Percentiles rank a stretch among this genome's conserved stretches.
Evolutionary conservation across 768 basidiomycete genomes (phyloP).

Genomic region (Leccinum incarnatum): DNA sequence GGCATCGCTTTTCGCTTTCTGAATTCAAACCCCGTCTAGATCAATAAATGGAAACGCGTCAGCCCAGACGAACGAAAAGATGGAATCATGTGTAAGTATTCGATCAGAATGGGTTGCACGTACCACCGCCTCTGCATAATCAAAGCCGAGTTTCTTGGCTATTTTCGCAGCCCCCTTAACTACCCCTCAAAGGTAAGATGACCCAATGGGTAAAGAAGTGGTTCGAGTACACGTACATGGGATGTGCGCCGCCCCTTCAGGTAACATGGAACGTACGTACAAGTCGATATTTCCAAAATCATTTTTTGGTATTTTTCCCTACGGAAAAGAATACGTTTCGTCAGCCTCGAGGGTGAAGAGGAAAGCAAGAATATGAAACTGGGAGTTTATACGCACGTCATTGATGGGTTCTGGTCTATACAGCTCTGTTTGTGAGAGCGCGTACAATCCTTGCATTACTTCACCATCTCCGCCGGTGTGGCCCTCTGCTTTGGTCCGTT

Average conservation of each 20-base stretch:
- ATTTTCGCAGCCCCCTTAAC: conserved; percentile 88
- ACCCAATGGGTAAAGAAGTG: conserved; percentile 13
- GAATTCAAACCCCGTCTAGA: conserved; percentile 94
- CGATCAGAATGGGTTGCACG: conserved; percentile 33
- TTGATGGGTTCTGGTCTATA: conserved; percentile 78
- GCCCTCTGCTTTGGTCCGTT: conserved; percentile 37
- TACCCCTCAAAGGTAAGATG: conserved; percentile 28
- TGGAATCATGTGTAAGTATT: conserved; percentile 4
- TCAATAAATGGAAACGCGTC: conserved; percentile 5
- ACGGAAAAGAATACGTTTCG: conserved; percentile 6
- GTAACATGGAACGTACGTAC: conserved; percentile 94
- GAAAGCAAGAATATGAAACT: conserved; percentile 2
- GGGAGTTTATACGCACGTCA: conserved; percentile 72
- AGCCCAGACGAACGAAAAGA: background rate
- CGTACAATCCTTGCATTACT: conserved; percentile 85
- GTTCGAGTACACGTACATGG: conserved; percentile 63
- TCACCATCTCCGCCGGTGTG: conserved; percentile 45
- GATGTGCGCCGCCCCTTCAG: conserved; percentile 79
- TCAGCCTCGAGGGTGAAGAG: conserved; percentile 1
- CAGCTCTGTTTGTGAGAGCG: conserved; percentile 77
- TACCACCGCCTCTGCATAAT: conserved; percentile 95
- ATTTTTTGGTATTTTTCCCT: conserved; percentile 95
- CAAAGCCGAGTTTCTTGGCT: conserved; percentile 81
- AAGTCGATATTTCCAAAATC: conserved; percentile 96
- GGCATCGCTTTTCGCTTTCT: conserved; percentile 88